phyloP scores from a whole-genome alignment of 2,329 filamentous ascomycete genomes.

The Ceratocystis diversiconidia region DNA sequence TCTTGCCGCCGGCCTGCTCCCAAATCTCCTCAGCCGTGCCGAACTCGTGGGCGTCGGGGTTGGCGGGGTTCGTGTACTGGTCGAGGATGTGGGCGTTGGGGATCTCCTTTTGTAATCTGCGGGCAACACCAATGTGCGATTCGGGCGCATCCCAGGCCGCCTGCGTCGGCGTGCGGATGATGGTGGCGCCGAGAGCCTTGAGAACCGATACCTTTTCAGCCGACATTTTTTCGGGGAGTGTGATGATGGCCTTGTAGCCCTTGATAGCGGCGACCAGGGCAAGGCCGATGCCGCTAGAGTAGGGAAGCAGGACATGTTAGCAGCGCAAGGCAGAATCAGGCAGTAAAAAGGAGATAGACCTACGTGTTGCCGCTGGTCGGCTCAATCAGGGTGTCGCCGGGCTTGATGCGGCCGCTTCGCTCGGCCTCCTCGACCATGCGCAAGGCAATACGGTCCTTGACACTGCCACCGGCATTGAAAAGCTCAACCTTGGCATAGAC shows the following conservation, averaged over 20 bases:
- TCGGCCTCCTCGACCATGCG: conserved; percentile 97
- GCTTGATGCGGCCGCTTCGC: conserved; percentile 81
- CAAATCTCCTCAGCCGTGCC: conserved; percentile 96
- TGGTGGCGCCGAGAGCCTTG: conserved; percentile 84
- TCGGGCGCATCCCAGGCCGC: conserved; percentile 90
- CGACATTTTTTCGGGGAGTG: conserved; percentile 97
- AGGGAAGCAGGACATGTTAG: background rate
- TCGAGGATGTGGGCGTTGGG: conserved; percentile 95
- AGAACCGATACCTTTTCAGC: conserved; percentile 94
- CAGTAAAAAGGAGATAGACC: conserved; percentile 19
- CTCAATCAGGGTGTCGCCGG: conserved; percentile 92
- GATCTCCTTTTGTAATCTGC: conserved; percentile 80
- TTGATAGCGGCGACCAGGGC: conserved; percentile 91
- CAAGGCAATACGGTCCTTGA: conserved; percentile 89
- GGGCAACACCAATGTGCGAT: conserved; percentile 90
- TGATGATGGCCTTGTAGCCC: conserved; percentile 97
- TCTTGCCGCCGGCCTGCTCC: conserved; percentile 69
- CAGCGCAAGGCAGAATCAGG: background rate
- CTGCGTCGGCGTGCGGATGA: conserved; percentile 92
- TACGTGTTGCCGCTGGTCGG: conserved; percentile 91
- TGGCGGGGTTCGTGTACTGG: conserved; percentile 85
- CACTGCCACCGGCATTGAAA: conserved; percentile 85
- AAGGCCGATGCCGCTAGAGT: conserved; percentile 62
- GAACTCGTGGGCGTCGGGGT: conserved; percentile 82
- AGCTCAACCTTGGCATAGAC: conserved; percentile 86